Evolutionary conservation across 2,329 filamentous ascomycete species (phyloP), one percentile per base, ranked within the genome.

Genomic region (Colletotrichum eleusines): DNA sequence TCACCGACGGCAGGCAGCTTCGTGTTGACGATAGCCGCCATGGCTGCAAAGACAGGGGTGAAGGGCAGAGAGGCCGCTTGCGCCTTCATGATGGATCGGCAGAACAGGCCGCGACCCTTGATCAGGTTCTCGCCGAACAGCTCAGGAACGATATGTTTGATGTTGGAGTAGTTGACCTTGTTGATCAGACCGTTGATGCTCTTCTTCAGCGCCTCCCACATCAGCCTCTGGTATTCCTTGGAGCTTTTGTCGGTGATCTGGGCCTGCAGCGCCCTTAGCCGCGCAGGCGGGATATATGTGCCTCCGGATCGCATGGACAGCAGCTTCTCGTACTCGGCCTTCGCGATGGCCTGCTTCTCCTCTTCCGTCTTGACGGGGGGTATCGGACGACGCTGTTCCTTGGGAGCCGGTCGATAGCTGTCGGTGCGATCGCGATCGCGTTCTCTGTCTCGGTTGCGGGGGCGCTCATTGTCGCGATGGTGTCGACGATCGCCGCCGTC

Each of bases 151-250:
- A 99, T 98, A 78, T 93, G 89, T 82, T 99, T 98, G 87, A 99
- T 98, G 81, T 99, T 99, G 42, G 93, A 94, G 66, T 95, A 93
- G 82, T 98, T 98, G 85, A 98, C 93, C 85, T 99, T 99, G 88
- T 99, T 99, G 87, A 99, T 97, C 74, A 99, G 84, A 76, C 96
- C 96, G 79, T 99, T 98, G 83, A 99, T 97, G 59, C 93, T 96
- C 86, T 99, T 99, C 85, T 99, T 99, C 78, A 99, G 85, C 16
- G 95, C 95, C 82, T 99, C 96, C 96, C 96, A 99, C 11, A 95
- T 94, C 94, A 99, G 97, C 76, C 96, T 93, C 87, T 98, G 96
- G 79, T 97, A 98, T 83, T 98, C 96, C 82, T 97, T 97, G 81
- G 92, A 97, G 65, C 89, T 91, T 86, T 97, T 97, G 84, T 99